These are phyloP conservation scores for Lagerstroemia speciosa DNA, from an alignment of 345 rosid genomes.

Conservation along the genomic window DNA sequence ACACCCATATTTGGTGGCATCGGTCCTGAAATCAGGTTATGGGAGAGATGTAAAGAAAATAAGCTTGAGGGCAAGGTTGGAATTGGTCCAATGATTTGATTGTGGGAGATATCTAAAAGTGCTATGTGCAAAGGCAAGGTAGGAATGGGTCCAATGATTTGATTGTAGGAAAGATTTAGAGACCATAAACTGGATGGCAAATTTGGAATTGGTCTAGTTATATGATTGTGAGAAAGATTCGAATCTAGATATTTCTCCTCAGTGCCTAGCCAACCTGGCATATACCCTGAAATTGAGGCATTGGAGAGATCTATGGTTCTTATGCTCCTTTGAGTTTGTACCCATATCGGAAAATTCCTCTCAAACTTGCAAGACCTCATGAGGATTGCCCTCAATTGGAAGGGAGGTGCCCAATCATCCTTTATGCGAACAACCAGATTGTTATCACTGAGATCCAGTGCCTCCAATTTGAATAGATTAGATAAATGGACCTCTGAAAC, in stretches of 20 bases:
- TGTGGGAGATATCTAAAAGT: not conserved
- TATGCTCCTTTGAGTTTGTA: not conserved
- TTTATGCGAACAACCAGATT: not conserved
- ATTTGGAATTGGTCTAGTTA: not conserved
- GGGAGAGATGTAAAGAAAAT: slow-evolving; percentile 1
- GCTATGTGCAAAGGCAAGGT: not conserved
- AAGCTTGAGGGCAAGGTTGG: not conserved
- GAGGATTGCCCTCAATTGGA: not conserved
- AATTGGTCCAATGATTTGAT: not conserved
- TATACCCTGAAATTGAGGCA: not conserved
- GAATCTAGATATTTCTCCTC: not conserved
- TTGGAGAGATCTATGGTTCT: not conserved
- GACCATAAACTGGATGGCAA: fast-evolving
- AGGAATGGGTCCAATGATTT: not conserved
- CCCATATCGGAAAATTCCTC: not conserved
- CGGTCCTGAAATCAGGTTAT: not conserved
- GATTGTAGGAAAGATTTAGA: not conserved
- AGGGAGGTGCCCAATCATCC: not conserved
- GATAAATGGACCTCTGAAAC: slow-evolving; percentile 6
- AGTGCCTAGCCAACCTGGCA: not conserved
- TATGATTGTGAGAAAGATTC: not conserved
- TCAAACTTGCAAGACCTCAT: not conserved
- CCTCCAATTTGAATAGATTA: slow-evolving; percentile 4
- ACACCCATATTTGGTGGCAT: not conserved
- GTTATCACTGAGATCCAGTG: not conserved